Percentiles rank a stretch among this genome's conserved stretches.
Evolutionary conservation across 306 rosid species (phyloP).

Genomic region (Rosa rugosa): DNA sequence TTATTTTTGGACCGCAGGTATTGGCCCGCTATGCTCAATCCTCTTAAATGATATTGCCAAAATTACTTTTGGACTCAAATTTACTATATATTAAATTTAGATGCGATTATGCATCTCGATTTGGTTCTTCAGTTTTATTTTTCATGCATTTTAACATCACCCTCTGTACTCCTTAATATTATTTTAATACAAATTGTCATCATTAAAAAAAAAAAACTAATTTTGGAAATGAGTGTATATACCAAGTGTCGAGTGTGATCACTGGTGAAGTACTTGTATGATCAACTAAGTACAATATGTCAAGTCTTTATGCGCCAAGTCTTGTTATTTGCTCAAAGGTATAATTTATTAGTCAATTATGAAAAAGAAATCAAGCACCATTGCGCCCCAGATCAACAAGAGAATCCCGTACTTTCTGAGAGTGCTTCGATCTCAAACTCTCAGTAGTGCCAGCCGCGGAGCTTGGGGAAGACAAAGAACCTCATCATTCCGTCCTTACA

Average conservation of each 20-base stretch:
- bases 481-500: slow-evolving; percentile 68
- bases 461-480: slow-evolving; percentile 49
- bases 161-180: no score
- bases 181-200: no score
- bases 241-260: neutral
- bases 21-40: no score
- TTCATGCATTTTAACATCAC: no score
- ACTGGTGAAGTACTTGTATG: neutral
- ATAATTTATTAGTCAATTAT: neutral
- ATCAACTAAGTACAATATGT: neutral
- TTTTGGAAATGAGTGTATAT: neutral
- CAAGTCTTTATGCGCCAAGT: neutral
- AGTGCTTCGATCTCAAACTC: neutral
- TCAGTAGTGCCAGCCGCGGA: slow-evolving; percentile 37
- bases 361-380: neutral
- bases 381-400: neutral
- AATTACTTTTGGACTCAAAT: no score
- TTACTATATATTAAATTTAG: no score
- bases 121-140: no score
- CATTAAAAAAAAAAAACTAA: neutral
- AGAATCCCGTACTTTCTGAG: neutral
- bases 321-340: slow-evolving; percentile 6
- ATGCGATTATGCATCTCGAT: no score
- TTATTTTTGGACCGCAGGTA: no score
- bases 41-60: no score